phyloP scores from a whole-genome alignment of 805 yeast genomes.

The Spathaspora hagerdaliae region DNA sequence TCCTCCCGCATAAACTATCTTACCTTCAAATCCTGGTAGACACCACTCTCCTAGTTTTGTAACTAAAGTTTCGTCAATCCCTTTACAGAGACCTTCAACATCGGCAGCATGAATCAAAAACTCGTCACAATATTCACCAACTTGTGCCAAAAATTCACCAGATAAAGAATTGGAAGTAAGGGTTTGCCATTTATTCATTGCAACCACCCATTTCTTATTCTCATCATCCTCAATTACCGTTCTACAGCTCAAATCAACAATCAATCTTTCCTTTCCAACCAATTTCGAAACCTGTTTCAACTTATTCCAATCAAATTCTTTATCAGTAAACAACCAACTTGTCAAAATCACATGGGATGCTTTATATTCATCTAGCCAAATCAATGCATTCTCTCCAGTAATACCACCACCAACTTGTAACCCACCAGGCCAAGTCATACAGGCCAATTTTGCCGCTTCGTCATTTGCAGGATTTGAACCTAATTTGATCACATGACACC shows the following conservation, averaged over 20 bases:
- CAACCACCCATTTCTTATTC: constrained; percentile 74
- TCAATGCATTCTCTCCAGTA: constrained; percentile 61
- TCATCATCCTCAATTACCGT: constrained; percentile 17
- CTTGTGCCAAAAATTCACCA: constrained; percentile 46
- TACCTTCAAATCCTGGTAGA: constrained; percentile 47
- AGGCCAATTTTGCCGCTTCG: constrained; percentile 73
- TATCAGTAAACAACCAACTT: constrained; percentile 79
- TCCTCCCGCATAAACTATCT: constrained; percentile 95
- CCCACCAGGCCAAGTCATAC: constrained; percentile 64
- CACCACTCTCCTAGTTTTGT: constrained; percentile 73
- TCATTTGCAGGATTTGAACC: constrained; percentile 78
- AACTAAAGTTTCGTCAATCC: constrained; percentile 83
- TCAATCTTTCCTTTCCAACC: constrained; percentile 67
- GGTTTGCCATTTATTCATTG: constrained; percentile 97
- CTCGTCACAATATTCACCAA: constrained; percentile 73
- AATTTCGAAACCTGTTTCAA: constrained; percentile 44
- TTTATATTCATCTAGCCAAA: constrained; percentile 66
- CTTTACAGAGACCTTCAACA: constrained; percentile 93
- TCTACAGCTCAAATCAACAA: constrained; percentile 88
- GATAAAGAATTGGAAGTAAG: constrained; percentile 63
- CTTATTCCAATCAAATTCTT: constrained; percentile 45
- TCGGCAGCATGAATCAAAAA: constrained; percentile 96
- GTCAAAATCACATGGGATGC: constrained; percentile 92
- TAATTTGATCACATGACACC: constrained; percentile 91
- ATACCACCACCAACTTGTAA: constrained; percentile 96